Conservation (phyloP, 805 yeast genomes). For the Candida germanica region DNA sequence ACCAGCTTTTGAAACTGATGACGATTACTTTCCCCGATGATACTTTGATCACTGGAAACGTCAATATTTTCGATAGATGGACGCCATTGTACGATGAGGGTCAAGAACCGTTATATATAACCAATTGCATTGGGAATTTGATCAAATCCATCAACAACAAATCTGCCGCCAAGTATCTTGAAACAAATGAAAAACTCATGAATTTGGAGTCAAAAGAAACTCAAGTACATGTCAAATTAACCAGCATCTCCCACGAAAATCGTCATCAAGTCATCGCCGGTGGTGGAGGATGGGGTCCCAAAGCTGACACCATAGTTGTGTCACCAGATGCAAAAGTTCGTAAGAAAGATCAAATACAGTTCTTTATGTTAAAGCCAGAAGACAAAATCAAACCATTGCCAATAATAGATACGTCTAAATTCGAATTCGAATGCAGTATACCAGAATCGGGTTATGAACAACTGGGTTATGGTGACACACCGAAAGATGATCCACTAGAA, state of each 20-base stretch:
- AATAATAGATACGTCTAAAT: neutral
- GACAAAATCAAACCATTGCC: constrained; percentile 15
- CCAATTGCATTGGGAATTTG: constrained; percentile 55
- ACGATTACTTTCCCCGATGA: constrained; percentile 4
- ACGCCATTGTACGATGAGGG: constrained; percentile 26
- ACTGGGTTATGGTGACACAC: constrained; percentile 1
- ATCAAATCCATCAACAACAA: constrained; percentile 51
- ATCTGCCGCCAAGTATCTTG: constrained; percentile 58
- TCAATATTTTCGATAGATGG: constrained; percentile 27
- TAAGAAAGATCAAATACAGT: constrained; percentile 47
- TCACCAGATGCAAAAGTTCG: constrained; percentile 52
- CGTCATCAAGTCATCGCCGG: constrained; percentile 63
- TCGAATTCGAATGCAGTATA: constrained; percentile 30
- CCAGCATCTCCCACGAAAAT: constrained; percentile 15
- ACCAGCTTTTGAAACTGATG: constrained; percentile 6
- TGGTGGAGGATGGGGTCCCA: constrained; percentile 75
- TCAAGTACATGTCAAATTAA: constrained; percentile 36
- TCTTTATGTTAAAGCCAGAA: constrained; percentile 42
- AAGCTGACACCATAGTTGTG: constrained; percentile 61
- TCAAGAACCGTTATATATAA: constrained; percentile 35
- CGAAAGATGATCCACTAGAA: neutral
- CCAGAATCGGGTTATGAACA: constrained; percentile 19
- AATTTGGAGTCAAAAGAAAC: constrained; percentile 41
- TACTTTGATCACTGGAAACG: neutral
- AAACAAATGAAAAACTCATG: constrained; percentile 41